Conservation (phyloP, 331 rosid species). For the Acacia concinna region DNA sequence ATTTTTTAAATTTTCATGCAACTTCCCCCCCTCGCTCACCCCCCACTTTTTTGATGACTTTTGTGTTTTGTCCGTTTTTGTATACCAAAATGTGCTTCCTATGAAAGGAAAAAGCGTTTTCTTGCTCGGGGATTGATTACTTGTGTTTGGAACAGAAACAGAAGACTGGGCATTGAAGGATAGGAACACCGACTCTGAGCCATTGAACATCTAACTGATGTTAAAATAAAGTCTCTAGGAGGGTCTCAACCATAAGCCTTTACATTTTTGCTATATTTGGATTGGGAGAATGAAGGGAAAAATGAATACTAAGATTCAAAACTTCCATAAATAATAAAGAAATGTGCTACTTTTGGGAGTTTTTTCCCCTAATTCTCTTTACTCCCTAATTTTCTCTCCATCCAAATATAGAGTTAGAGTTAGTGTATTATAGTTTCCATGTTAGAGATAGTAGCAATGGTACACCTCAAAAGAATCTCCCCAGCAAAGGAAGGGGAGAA, state of each 20-base stretch:
- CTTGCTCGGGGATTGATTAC: conserved; percentile 27
- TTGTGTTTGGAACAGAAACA: conserved; percentile 59
- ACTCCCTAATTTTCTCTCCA: too few species aligned
- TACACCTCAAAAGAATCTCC: conserved; percentile 35
- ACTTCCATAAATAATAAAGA: too few species aligned
- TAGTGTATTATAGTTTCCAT: conserved; percentile 33
- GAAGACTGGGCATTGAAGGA: conserved; percentile 76
- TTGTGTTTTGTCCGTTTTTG: background rate
- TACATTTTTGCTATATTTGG: too few species aligned
- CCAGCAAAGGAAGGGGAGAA: conserved; percentile 36
- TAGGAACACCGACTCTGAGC: conserved; percentile 76
- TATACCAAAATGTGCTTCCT: background rate
- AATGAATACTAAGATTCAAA: too few species aligned
- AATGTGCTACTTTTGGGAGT: too few species aligned
- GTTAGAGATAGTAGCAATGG: conserved; percentile 29
- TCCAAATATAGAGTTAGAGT: too few species aligned
- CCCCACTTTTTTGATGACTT: background rate
- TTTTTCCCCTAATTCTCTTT: too few species aligned
- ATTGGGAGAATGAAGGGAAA: too few species aligned
- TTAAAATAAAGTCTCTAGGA: conserved; percentile 33
- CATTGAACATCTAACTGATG: conserved; percentile 69
- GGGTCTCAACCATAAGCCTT: conserved; percentile 29
- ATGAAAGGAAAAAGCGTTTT: background rate
- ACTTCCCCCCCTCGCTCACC: too few species aligned
- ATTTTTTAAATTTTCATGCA: background rate